These are phyloP conservation scores for Nigrograna mackinnonii DNA, from an alignment of 2,329 filamentous ascomycete species.

Conservation along the genomic window DNA sequence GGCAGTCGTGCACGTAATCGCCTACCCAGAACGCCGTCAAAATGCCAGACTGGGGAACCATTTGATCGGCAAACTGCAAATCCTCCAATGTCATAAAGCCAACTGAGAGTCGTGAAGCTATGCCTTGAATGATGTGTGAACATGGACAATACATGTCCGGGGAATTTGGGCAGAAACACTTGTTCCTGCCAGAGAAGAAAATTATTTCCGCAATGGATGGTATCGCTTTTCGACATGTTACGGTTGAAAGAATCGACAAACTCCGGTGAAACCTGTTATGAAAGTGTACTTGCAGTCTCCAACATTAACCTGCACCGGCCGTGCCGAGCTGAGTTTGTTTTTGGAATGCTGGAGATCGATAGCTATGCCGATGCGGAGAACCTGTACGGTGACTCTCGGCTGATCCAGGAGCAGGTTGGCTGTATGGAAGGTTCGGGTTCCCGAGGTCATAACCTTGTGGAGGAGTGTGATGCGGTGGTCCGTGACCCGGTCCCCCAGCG, in stretches of 20 bases:
- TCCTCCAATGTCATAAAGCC: slow-evolving; percentile 5
- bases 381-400: slow-evolving; percentile 38
- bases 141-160: neutral
- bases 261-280: slow-evolving; percentile 10
- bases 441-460: slow-evolving; percentile 33
- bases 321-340: slow-evolving; percentile 40
- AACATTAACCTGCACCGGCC: slow-evolving; percentile 37
- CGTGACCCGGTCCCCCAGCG: slow-evolving; percentile 14
- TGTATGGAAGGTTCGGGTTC: slow-evolving; percentile 37
- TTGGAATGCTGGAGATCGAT: slow-evolving; percentile 38
- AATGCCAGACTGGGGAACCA: slow-evolving; percentile 18
- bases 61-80: slow-evolving; percentile 1
- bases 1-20: slow-evolving; percentile 1
- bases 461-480: slow-evolving; percentile 26
- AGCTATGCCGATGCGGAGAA: slow-evolving; percentile 42
- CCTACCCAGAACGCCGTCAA: slow-evolving; percentile 27
- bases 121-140: slow-evolving; percentile 7
- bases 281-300: slow-evolving; percentile 17
- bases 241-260: slow-evolving; percentile 16
- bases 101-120: slow-evolving; percentile 16
- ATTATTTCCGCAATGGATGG: slow-evolving; percentile 15
- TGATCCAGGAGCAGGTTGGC: slow-evolving; percentile 34
- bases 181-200: slow-evolving; percentile 11
- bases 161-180: slow-evolving; percentile 7
- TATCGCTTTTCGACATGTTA: slow-evolving; percentile 15